These are phyloP conservation scores for Litchi chinensis DNA, from an alignment of 345 rosid species.

Conservation along the genomic window DNA sequence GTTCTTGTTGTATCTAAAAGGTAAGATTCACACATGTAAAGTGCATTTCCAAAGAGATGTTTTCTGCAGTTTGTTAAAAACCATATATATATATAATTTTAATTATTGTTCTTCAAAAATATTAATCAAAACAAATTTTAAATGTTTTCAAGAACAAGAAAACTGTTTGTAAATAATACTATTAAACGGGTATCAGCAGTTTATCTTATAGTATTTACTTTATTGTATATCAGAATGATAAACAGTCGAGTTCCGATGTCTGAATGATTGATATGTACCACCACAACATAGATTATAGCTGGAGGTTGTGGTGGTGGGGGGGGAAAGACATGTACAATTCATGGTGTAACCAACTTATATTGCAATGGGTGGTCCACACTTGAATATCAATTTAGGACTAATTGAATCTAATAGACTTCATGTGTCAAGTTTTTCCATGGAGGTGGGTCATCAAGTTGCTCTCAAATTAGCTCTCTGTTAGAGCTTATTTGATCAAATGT, in stretches of 20 bases:
- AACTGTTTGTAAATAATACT: too few species aligned
- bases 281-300: neutral
- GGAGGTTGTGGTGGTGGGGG: neutral
- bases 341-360: neutral
- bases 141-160: too few species aligned
- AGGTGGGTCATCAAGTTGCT: slow-evolving; percentile 3
- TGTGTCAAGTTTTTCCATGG: slow-evolving; percentile 6
- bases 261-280: slow-evolving; percentile 14
- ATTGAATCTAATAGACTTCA: neutral
- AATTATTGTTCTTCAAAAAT: neutral
- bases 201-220: neutral
- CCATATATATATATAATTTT: too few species aligned
- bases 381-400: neutral
- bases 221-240: neutral
- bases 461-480: neutral
- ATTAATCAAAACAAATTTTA: neutral
- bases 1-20: neutral
- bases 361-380: slow-evolving; percentile 19
- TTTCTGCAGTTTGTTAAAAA: too few species aligned
- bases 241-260: neutral
- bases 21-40: neutral
- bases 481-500: neutral
- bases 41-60: neutral
- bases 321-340: neutral
- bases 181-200: neutral